phyloP scores from a whole-genome alignment of 2,329 filamentous ascomycete species.

The Monosporascus sp. region DNA sequence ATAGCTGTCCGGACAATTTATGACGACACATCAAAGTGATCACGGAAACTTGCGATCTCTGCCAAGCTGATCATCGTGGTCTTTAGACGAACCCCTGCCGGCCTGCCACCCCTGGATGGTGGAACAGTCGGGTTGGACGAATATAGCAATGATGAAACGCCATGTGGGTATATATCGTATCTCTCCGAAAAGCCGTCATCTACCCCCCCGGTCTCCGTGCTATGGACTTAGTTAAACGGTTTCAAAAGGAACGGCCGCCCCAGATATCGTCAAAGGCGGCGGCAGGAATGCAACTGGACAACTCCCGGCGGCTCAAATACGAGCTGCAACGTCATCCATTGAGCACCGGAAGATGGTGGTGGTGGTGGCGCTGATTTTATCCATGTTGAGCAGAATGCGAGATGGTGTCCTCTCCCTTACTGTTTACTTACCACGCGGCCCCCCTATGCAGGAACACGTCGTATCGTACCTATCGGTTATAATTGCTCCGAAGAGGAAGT shows the following conservation, averaged over 20 bases:
- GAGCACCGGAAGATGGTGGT: constrained; percentile 1
- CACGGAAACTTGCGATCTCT: not conserved
- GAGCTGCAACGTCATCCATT: constrained; percentile 9
- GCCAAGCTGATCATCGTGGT: not conserved
- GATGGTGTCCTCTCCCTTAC: too few relatives aligned
- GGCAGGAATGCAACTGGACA: constrained; percentile 4
- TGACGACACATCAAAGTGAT: not conserved
- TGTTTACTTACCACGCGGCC: not conserved
- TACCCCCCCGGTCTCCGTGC: too few relatives aligned
- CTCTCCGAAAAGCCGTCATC: too few relatives aligned
- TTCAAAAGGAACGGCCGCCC: not conserved
- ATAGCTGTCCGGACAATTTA: not conserved
- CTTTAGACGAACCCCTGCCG: too few relatives aligned
- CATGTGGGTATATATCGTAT: too few relatives aligned
- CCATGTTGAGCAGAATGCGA: not conserved
- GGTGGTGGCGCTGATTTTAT: not conserved
- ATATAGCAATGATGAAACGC: too few relatives aligned
- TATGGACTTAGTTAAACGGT: too few relatives aligned
- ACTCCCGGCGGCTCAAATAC: constrained; percentile 13
- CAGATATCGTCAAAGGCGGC: constrained; percentile 3
- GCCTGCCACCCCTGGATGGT: too few relatives aligned
- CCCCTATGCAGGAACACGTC: not conserved
- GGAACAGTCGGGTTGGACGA: too few relatives aligned
- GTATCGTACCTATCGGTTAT: not conserved
- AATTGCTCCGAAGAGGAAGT: not conserved